Conservation (phyloP, 306 rosid species). For the Cajanus cajan region DNA sequence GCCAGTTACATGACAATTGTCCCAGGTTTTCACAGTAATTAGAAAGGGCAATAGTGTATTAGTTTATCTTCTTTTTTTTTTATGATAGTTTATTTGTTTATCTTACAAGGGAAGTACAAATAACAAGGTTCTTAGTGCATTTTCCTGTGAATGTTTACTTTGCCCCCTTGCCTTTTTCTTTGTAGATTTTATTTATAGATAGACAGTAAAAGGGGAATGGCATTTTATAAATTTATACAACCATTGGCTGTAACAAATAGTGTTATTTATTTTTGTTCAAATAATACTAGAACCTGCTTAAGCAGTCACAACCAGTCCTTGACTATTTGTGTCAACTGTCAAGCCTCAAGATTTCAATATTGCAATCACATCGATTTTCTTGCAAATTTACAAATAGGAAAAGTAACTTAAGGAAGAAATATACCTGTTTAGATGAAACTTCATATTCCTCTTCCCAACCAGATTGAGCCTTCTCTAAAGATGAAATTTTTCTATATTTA, state of each 20-base stretch:
- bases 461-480: slow-evolving; percentile 78
- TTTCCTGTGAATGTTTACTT: neutral
- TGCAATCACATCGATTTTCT: slow-evolving; percentile 4
- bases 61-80: too few species aligned
- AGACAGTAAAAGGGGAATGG: neutral
- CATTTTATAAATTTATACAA: slow-evolving; percentile 5
- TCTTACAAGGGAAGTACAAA: neutral
- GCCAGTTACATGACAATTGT: neutral
- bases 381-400: slow-evolving; percentile 9
- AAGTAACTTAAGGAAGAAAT: slow-evolving; percentile 22
- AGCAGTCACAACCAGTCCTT: neutral
- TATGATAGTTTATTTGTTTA: neutral
- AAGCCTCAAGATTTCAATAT: slow-evolving; percentile 9
- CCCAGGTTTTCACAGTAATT: slow-evolving; percentile 1
- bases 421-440: slow-evolving; percentile 94
- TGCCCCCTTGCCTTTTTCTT: neutral
- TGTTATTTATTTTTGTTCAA: neutral
- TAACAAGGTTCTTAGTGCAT: neutral
- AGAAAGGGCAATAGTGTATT: slow-evolving; percentile 1
- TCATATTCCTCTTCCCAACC: slow-evolving; percentile 96
- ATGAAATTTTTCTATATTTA: slow-evolving; percentile 79
- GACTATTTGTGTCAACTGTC: neutral
- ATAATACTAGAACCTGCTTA: neutral
- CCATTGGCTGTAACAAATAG: neutral
- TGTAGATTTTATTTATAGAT: slow-evolving; percentile 9